phyloP scores from a whole-genome alignment of 2,329 filamentous ascomycete genomes.

The Basipetospora chlamydospora region DNA sequence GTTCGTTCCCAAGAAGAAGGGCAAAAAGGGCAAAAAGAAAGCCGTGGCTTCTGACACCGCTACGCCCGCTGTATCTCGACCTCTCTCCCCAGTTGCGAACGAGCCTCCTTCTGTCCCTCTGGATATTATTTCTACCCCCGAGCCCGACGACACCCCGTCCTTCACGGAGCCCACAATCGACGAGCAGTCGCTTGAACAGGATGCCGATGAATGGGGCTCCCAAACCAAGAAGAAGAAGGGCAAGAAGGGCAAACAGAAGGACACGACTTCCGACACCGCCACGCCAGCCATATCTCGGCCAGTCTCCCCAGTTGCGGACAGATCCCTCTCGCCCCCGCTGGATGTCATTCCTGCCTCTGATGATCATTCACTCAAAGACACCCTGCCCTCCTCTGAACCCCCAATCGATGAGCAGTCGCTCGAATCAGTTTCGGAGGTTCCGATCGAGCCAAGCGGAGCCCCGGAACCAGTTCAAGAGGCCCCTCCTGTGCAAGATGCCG shows the following conservation, averaged over 20 bases:
- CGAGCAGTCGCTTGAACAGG: neutral
- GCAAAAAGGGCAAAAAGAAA: slow-evolving; percentile 17
- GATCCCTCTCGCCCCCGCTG: too few species aligned
- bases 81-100: neutral
- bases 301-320: neutral
- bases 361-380: neutral
- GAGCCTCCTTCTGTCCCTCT: too few species aligned
- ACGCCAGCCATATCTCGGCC: neutral
- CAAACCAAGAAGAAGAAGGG: slow-evolving; percentile 13
- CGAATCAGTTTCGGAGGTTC: too few species aligned
- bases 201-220: neutral
- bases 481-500: slow-evolving; percentile 5
- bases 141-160: neutral
- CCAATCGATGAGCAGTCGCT: too few species aligned
- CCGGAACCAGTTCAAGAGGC: too few species aligned
- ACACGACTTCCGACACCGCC: neutral
- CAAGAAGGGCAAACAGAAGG: slow-evolving; percentile 7
- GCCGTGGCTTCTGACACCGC: slow-evolving; percentile 5
- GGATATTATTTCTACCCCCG: neutral
- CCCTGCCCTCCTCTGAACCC: too few species aligned
- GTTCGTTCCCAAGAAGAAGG: slow-evolving; percentile 11
- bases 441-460: too few species aligned
- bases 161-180: too few species aligned
- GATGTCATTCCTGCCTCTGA: neutral
- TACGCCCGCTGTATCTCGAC: neutral